These are phyloP conservation scores for Kondoa malvinella DNA, from an alignment of 768 basidiomycete genomes.

Conservation along the genomic window DNA sequence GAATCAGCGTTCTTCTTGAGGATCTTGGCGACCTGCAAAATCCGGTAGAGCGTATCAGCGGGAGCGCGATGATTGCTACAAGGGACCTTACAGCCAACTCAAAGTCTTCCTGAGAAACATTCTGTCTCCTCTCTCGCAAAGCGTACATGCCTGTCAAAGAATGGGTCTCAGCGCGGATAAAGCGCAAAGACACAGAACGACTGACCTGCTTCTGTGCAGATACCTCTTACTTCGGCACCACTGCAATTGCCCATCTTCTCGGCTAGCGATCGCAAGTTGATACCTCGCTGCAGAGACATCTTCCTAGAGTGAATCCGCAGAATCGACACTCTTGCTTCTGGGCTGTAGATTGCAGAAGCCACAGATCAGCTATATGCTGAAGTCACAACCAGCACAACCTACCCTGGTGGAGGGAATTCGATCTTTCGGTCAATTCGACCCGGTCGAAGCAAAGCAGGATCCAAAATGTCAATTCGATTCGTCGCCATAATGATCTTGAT, in stretches of 20 bases:
- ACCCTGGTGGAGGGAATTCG: constrained; percentile 89
- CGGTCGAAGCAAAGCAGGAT: constrained; percentile 77
- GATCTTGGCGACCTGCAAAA: constrained; percentile 1
- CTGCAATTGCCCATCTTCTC: constrained; percentile 99
- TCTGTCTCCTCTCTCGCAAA: constrained; percentile 78
- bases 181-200: constrained; percentile 13
- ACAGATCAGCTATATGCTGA: background rate
- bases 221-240: constrained; percentile 91
- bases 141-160: constrained; percentile 70
- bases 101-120: constrained; percentile 97
- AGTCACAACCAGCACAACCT: background rate
- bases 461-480: constrained; percentile 93
- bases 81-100: constrained; percentile 73
- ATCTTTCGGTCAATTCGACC: constrained; percentile 95
- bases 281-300: constrained; percentile 97
- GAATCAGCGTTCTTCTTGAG: constrained; percentile 3
- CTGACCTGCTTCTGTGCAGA: constrained; percentile 87
- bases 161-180: constrained; percentile 5
- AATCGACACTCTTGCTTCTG: constrained; percentile 92
- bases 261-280: constrained; percentile 84
- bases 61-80: background rate
- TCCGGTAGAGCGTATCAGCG: background rate
- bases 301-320: constrained; percentile 92
- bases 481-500: constrained; percentile 91
- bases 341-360: constrained; percentile 30